Base-by-base conservation (phyloP, 2,329 filamentous ascomycete genomes). In the Colletotrichum tamarilloi region DNA sequence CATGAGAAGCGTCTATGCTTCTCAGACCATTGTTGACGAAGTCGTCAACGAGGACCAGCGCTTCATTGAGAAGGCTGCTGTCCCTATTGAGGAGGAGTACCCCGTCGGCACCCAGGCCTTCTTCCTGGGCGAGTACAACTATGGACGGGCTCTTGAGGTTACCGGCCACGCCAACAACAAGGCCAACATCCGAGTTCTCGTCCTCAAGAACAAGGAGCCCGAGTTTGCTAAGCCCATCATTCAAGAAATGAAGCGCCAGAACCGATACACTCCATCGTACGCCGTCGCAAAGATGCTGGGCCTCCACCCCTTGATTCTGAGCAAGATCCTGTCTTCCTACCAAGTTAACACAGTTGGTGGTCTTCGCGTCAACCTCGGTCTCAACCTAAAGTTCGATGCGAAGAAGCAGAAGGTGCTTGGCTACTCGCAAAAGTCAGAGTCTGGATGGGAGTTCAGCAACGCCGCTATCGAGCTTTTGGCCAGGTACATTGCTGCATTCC, bases 341-440 rank as follows among this genome's bases (percentile, higher is more conserved):
- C 93, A 92, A 67, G 94, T 99, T 70, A 91, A 91, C 69, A 89
- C 84, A 22, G 91, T 96, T 4, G 94, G 94, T 70, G 95, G 94
- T 28, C 87, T 95, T 72, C 93, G 94, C 77, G 88, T 98, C 75
- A 99, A 99, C 78, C 86, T 99, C 28, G 97, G 97, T 0, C 87
- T 99, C 74, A 99, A 99, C 79, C 88, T 99, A 76, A 99, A 99
- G 82, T 99, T 99, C 73, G 97, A 99, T 81, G 94, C 91, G 2
- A 96, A 94, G 84, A 98, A 98, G 83, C 89, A 95, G 77, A 99
- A 99, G 85, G 97, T 99, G 7, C 85, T 99, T 38, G 97, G 97
- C 0, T 99, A 98, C 82, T 98, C 96, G 28, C 93, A 95, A 77
- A 97, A 97, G 80, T 92, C 92, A 4, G 87, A 91, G 14, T 93